Evolutionary conservation across 495 filamentous ascomycete species (phyloP).

Genomic region (Lepidopterella palustris): DNA sequence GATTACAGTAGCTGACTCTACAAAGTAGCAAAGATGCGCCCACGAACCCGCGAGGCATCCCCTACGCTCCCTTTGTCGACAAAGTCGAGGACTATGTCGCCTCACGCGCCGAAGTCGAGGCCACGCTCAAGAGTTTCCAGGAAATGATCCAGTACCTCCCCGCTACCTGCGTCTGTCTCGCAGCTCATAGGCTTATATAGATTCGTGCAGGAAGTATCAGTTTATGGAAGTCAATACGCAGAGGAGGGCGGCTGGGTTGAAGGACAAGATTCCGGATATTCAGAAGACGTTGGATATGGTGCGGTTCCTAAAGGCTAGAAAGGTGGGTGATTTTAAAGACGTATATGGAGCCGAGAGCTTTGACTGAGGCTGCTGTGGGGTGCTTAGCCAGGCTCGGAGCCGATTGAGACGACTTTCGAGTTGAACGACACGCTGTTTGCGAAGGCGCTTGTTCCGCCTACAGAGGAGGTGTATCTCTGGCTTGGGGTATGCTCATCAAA

Average conservation of each 20-base stretch:
- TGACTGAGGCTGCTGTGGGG: background rate
- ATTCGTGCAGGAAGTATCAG: slow-evolving; percentile 73
- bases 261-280: slow-evolving; percentile 96
- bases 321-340: slow-evolving; percentile 40
- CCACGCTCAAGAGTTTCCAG: slow-evolving; percentile 85
- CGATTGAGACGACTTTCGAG: slow-evolving; percentile 88
- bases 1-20: background rate
- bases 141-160: slow-evolving; percentile 88
- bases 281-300: slow-evolving; percentile 96
- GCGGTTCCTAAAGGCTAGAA: slow-evolving; percentile 65
- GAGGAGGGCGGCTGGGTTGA: slow-evolving; percentile 69
- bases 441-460: slow-evolving; percentile 71
- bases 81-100: slow-evolving; percentile 93
- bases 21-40: slow-evolving; percentile 45
- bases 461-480: slow-evolving; percentile 95
- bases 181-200: background rate
- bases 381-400: slow-evolving; percentile 43
- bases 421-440: slow-evolving; percentile 94
- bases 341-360: slow-evolving; percentile 17
- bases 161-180: background rate
- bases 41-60: slow-evolving; percentile 91
- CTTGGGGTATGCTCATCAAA: slow-evolving; percentile 56
- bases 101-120: slow-evolving; percentile 78
- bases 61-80: slow-evolving; percentile 90
- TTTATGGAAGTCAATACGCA: slow-evolving; percentile 97